These are phyloP conservation scores for Torulaspora indica DNA, from an alignment of 805 yeast species.

Conservation along the genomic window DNA sequence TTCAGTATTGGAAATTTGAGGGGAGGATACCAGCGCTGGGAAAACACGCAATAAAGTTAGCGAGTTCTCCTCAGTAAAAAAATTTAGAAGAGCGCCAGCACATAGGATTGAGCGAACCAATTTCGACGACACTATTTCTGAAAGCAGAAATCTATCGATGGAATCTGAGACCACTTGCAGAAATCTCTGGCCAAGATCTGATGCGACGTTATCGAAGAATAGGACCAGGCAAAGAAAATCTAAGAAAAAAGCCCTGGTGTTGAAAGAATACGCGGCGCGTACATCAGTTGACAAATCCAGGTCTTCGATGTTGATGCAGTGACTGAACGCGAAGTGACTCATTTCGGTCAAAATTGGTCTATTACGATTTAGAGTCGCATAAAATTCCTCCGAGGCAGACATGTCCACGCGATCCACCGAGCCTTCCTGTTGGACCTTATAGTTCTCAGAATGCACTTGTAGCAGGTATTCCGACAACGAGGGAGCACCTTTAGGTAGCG, in stretches of 20 bases:
- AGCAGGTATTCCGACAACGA: slow-evolving; percentile 24
- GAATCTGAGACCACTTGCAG: slow-evolving; percentile 46
- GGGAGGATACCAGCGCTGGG: slow-evolving; percentile 55
- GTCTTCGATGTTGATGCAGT: slow-evolving; percentile 14
- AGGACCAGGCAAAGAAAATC: slow-evolving; percentile 34
- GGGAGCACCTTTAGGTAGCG: slow-evolving; percentile 27
- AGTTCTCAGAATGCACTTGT: slow-evolving; percentile 10
- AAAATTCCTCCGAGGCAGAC: slow-evolving; percentile 39
- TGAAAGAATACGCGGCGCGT: slow-evolving; percentile 21
- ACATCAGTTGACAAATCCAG: slow-evolving; percentile 21
- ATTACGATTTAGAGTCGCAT: slow-evolving; percentile 36
- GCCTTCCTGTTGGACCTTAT: slow-evolving; percentile 11
- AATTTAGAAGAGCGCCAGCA: slow-evolving; percentile 52
- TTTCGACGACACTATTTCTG: slow-evolving; percentile 18
- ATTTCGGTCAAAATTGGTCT: slow-evolving; percentile 32
- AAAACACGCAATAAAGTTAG: slow-evolving; percentile 38
- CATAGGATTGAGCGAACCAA: slow-evolving; percentile 42
- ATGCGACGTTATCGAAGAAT: slow-evolving; percentile 42
- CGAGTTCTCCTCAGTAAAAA: slow-evolving; percentile 33
- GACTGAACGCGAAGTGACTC: slow-evolving; percentile 28
- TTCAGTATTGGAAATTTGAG: slow-evolving; percentile 43
- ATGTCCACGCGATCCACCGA: slow-evolving; percentile 22
- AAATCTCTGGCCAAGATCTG: slow-evolving; percentile 43
- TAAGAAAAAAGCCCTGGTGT: slow-evolving; percentile 39
- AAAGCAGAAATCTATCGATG: slow-evolving; percentile 45